Conservation (phyloP, 2,329 filamentous ascomycete genomes). For the Cercospora sp. region DNA sequence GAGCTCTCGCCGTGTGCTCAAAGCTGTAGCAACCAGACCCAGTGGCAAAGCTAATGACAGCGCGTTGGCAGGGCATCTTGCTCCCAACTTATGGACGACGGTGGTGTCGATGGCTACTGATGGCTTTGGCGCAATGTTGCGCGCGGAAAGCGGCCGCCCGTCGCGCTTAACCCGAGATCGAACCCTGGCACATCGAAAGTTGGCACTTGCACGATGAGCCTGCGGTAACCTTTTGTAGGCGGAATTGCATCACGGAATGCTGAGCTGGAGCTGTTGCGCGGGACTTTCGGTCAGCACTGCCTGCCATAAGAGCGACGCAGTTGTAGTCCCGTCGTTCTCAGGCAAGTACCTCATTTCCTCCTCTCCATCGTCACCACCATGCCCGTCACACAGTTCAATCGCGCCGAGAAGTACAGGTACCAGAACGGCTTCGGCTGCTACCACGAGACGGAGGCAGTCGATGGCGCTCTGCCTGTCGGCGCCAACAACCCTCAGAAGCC, state of each 20-base stretch:
- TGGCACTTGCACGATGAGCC: constrained; percentile 1
- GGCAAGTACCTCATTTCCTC: not conserved
- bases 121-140: not conserved
- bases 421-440: constrained; percentile 76
- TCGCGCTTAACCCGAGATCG: constrained; percentile 1
- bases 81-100: not conserved
- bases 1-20: not conserved
- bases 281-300: not conserved
- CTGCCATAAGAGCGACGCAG: constrained; percentile 2
- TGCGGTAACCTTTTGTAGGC: constrained; percentile 6
- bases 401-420: constrained; percentile 71
- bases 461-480: constrained; percentile 70
- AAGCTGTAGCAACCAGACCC: not conserved
- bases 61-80: not conserved
- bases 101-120: not conserved
- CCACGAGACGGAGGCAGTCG: constrained; percentile 77
- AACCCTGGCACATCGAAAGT: not conserved
- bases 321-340: not conserved
- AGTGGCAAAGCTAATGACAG: not conserved
- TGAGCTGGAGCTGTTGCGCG: not conserved
- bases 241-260: constrained; percentile 11
- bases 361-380: constrained; percentile 43
- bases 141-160: not conserved
- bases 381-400: constrained; percentile 64
- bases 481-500: constrained; percentile 82